phyloP scores from a whole-genome alignment of 306 rosid species.

The Mucuna pruriens region DNA sequence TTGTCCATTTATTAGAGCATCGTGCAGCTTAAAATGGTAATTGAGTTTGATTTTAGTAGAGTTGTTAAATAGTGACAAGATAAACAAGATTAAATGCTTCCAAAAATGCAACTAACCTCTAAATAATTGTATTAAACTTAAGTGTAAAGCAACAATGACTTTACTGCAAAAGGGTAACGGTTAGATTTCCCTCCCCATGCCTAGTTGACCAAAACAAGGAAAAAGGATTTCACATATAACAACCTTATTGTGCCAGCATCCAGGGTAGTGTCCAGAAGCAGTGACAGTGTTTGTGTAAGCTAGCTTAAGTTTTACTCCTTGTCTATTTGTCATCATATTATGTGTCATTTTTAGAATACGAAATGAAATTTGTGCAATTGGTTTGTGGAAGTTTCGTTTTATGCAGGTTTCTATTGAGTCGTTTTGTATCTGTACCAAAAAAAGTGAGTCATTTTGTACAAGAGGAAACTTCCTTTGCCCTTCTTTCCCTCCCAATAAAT shows the following conservation, averaged over 20 bases:
- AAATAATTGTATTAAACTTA: constrained; percentile 35
- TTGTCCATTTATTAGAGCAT: not conserved
- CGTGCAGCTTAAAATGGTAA: not conserved
- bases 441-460: constrained; percentile 39
- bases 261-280: not conserved
- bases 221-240: not conserved
- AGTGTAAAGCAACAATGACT: constrained; percentile 39
- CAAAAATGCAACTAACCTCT: constrained; percentile 17
- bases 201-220: not conserved
- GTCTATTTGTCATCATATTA: constrained; percentile 16
- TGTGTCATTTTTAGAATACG: constrained; percentile 17
- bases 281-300: constrained; percentile 5
- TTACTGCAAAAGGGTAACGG: not conserved
- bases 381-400: constrained; percentile 58
- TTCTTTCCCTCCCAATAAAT: constrained; percentile 47
- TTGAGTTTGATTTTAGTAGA: not conserved
- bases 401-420: constrained; percentile 16
- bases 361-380: constrained; percentile 17
- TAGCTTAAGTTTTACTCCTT: constrained; percentile 41
- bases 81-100: constrained; percentile 3
- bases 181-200: not conserved
- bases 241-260: not conserved
- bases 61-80: constrained; percentile 34
- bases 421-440: not conserved
- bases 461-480: constrained; percentile 64